Percentiles rank a stretch among this genome's conserved stretches.
Evolutionary conservation across 108 stramenopile genomes (phyloP).

Genomic region (Cyclotella choctawhatcheeana): DNA sequence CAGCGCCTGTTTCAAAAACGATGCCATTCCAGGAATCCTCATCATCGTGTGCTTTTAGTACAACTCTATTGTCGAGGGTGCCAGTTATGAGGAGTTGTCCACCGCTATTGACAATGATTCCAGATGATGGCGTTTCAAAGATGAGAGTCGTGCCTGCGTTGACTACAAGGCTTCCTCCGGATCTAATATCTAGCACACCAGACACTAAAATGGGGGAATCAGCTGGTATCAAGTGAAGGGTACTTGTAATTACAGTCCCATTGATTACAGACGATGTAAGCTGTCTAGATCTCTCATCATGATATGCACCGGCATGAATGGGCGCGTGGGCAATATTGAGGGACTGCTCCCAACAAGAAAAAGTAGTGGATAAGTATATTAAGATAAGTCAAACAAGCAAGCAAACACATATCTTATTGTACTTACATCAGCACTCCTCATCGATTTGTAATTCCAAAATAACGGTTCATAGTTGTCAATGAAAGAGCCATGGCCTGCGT

Average conservation of each 20-base stretch:
- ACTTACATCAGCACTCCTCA: too few species aligned
- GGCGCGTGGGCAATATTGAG: too few species aligned
- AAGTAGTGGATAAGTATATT: too few species aligned
- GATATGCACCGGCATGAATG: too few species aligned
- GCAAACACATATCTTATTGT: too few species aligned
- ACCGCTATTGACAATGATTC: constrained; percentile 10
- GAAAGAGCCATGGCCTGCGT: too few species aligned
- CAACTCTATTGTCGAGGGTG: constrained; percentile 1
- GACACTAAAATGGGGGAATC: constrained; percentile 10
- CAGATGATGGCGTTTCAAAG: constrained; percentile 2
- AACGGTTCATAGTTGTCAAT: too few species aligned
- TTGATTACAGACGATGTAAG: neutral
- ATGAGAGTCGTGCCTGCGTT: constrained; percentile 6
- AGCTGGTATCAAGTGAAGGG: neutral
- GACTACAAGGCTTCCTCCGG: constrained; percentile 18
- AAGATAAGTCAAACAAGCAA: too few species aligned
- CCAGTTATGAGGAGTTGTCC: constrained; percentile 20
- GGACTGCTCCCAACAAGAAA: too few species aligned
- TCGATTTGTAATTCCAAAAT: too few species aligned
- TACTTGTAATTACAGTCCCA: neutral
- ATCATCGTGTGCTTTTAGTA: constrained; percentile 15
- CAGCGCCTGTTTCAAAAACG: constrained; percentile 1
- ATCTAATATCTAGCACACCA: constrained; percentile 4
- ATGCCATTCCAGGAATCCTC: constrained; percentile 18
- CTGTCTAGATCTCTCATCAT: too few species aligned